phyloP scores from a whole-genome alignment of 83 land plant species.

The Picea engelmannii region DNA sequence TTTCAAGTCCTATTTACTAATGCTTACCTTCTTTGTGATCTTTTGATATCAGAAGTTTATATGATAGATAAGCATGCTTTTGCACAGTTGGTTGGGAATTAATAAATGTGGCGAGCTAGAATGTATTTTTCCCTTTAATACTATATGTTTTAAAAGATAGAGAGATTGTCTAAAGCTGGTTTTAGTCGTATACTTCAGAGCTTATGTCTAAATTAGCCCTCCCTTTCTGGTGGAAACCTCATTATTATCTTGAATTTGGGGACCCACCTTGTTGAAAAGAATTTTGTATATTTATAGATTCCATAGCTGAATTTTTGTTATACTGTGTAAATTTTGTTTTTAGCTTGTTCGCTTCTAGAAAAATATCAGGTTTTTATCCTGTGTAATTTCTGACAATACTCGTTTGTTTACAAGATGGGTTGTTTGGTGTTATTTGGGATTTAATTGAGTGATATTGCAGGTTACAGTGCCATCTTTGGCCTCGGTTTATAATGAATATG shows the following conservation, averaged over 20 bases:
- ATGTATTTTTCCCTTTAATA: background rate
- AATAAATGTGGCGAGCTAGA: background rate
- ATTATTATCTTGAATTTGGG: background rate
- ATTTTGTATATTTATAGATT: background rate
- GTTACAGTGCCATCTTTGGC: constrained; percentile 97
- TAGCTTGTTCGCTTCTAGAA: background rate
- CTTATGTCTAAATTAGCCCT: no score
- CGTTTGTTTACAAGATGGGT: no score
- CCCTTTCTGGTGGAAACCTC: background rate
- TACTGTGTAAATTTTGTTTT: background rate
- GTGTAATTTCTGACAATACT: background rate
- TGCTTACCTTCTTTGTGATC: constrained; percentile 18
- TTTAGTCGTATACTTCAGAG: no score
- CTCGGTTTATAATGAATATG: constrained; percentile 95
- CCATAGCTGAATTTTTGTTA: background rate
- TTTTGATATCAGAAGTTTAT: background rate
- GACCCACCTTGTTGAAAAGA: background rate
- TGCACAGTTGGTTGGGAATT: background rate
- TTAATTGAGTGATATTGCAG: constrained; percentile 33
- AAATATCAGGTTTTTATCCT: background rate
- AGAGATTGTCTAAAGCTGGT: no score
- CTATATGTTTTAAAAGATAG: no score
- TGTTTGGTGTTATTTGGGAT: no score
- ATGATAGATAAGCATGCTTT: background rate
- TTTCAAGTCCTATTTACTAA: constrained; percentile 1